These are phyloP conservation scores for Hysterium pulicare DNA, from an alignment of 2,329 filamentous ascomycete species.

Conservation along the genomic window DNA sequence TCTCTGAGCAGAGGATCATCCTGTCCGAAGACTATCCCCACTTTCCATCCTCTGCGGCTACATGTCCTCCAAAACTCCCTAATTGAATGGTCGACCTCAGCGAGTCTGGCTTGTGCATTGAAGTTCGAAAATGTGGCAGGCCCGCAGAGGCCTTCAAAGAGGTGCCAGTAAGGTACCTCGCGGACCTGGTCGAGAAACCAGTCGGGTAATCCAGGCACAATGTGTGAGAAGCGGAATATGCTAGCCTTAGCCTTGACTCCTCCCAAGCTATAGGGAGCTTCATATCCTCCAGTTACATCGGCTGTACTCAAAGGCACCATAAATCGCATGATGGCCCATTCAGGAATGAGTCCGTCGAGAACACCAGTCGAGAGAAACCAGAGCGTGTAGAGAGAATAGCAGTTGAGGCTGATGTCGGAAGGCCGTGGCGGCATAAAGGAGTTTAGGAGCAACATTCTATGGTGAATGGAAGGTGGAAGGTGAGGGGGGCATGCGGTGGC, in stretches of 20 bases:
- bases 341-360: conserved; percentile 4
- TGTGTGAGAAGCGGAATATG: conserved; percentile 7
- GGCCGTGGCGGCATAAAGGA: conserved; percentile 12
- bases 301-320: conserved; percentile 2
- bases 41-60: conserved; percentile 1
- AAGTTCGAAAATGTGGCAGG: conserved; percentile 7
- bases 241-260: conserved; percentile 6
- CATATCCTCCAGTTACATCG: conserved; percentile 1
- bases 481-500: background rate
- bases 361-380: conserved; percentile 10
- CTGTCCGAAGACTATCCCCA: conserved; percentile 5
- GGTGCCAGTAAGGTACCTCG: conserved; percentile 1
- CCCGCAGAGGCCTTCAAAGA: conserved; percentile 9
- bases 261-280: conserved; percentile 3
- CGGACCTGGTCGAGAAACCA: conserved; percentile 3
- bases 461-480: conserved; percentile 4
- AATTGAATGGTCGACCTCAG: background rate
- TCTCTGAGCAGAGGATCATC: conserved; percentile 5
- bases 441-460: conserved; percentile 10
- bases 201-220: conserved; percentile 6
- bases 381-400: conserved; percentile 2
- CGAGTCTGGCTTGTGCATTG: conserved; percentile 8
- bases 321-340: conserved; percentile 5
- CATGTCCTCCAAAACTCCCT: conserved; percentile 3
- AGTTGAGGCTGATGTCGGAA: conserved; percentile 5